Conservation (phyloP, 305 asterid genomes). For the Fraxinus sp. region DNA sequence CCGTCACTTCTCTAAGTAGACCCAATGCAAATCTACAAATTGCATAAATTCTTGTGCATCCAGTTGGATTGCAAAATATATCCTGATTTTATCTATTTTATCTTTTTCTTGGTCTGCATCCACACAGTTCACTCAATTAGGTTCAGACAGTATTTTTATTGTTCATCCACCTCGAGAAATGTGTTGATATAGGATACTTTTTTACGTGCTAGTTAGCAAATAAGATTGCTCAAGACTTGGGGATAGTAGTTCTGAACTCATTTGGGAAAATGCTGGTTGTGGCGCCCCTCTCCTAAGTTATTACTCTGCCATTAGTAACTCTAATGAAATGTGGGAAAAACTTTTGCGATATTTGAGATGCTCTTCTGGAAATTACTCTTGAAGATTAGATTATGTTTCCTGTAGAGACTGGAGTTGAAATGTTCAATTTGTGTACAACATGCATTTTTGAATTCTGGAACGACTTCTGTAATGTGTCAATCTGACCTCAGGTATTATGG, state of each 20-base stretch:
- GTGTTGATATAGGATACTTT: not conserved
- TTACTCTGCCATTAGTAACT: not conserved
- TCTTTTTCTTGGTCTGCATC: not conserved
- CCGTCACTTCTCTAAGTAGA: not conserved
- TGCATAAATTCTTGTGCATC: not conserved
- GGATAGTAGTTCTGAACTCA: not conserved
- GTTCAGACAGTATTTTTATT: not conserved
- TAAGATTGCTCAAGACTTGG: not conserved
- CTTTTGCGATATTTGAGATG: not conserved
- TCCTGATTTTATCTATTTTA: not conserved
- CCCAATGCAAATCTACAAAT: not conserved
- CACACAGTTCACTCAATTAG: not conserved
- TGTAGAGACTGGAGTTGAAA: slow-evolving; percentile 8
- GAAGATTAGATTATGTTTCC: slow-evolving; percentile 11
- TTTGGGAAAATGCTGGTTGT: not conserved
- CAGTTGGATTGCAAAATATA: not conserved
- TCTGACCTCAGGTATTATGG: slow-evolving; percentile 78
- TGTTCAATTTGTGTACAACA: slow-evolving; percentile 6
- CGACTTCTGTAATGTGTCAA: slow-evolving; percentile 21
- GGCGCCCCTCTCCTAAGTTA: not conserved
- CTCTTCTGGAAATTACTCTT: slow-evolving; percentile 14
- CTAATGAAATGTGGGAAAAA: slow-evolving; percentile 2
- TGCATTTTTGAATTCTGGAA: not conserved
- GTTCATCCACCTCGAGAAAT: not conserved
- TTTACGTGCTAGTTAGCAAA: not conserved